phyloP scores from a whole-genome alignment of 1,139 yeast genomes.

The Lipomyces yarrowii region DNA sequence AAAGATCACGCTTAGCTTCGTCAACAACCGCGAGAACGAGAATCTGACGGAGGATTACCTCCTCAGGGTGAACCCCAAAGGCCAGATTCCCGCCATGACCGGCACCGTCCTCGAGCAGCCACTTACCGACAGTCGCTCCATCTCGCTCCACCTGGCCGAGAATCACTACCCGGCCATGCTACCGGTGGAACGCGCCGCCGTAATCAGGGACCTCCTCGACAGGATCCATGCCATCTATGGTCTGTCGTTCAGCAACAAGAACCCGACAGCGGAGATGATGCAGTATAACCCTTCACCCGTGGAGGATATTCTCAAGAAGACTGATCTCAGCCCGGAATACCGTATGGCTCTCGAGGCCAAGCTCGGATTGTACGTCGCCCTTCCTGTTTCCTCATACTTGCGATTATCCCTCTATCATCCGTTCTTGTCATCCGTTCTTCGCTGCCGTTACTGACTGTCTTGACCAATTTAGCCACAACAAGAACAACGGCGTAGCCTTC shows the following conservation, averaged over 20 bases:
- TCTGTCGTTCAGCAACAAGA: conserved; percentile 1
- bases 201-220: neutral
- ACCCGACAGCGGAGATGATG: conserved; percentile 1
- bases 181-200: neutral
- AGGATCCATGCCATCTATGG: conserved; percentile 1
- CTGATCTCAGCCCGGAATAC: conserved; percentile 1
- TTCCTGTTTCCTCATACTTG: too few species aligned
- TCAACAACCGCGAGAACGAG: neutral
- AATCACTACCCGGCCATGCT: conserved; percentile 3
- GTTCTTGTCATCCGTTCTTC: neutral
- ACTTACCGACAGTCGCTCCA: conserved; percentile 1
- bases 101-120: neutral
- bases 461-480: neutral
- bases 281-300: neutral
- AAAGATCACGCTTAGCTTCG: conserved; percentile 1
- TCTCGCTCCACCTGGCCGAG: conserved; percentile 4
- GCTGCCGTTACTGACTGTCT: neutral
- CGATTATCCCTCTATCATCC: neutral
- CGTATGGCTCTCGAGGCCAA: conserved; percentile 1
- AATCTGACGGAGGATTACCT: neutral
- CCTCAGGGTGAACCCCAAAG: neutral
- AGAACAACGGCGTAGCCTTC: conserved; percentile 2
- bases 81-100: conserved; percentile 1
- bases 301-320: neutral
- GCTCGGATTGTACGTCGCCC: neutral